These are phyloP conservation scores for Chaetomium sp. DNA, from an alignment of 2,329 filamentous ascomycete genomes.

Conservation along the genomic window DNA sequence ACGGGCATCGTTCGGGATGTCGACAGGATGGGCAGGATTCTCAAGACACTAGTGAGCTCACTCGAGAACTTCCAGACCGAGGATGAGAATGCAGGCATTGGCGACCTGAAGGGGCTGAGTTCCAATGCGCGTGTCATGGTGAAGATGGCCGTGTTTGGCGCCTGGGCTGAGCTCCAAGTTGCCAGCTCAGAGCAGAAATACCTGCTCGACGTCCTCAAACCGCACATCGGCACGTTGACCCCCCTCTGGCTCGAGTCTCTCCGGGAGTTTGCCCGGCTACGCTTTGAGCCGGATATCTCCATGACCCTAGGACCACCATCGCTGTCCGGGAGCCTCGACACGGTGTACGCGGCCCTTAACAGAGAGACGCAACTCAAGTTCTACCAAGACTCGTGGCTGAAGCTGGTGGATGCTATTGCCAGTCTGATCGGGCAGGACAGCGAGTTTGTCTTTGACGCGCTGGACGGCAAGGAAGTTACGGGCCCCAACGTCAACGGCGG, in stretches of 20 bases:
- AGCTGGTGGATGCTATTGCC: conserved; percentile 94
- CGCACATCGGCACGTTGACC: conserved; percentile 85
- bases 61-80: conserved; percentile 90
- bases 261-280: conserved; percentile 86
- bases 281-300: conserved; percentile 95
- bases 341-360: conserved; percentile 92
- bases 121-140: conserved; percentile 98
- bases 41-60: conserved; percentile 88
- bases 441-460: conserved; percentile 93
- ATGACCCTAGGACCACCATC: conserved; percentile 82
- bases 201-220: conserved; percentile 81
- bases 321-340: conserved; percentile 82
- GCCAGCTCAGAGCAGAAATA: conserved; percentile 92
- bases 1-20: conserved; percentile 97
- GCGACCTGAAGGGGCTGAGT: conserved; percentile 87
- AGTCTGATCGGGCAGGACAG: conserved; percentile 97
- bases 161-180: conserved; percentile 96
- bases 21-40: conserved; percentile 96
- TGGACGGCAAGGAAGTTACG: conserved; percentile 77
- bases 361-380: conserved; percentile 91
- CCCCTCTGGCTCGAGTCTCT: conserved; percentile 93
- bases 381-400: conserved; percentile 96
- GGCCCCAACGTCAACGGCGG: conserved; percentile 52
- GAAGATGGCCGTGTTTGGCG: conserved; percentile 94
- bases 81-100: conserved; percentile 80